Evolutionary conservation across 257 asterid species (phyloP), one percentile per base, ranked within the genome.

Genomic region (Capsicum baccatum): DNA sequence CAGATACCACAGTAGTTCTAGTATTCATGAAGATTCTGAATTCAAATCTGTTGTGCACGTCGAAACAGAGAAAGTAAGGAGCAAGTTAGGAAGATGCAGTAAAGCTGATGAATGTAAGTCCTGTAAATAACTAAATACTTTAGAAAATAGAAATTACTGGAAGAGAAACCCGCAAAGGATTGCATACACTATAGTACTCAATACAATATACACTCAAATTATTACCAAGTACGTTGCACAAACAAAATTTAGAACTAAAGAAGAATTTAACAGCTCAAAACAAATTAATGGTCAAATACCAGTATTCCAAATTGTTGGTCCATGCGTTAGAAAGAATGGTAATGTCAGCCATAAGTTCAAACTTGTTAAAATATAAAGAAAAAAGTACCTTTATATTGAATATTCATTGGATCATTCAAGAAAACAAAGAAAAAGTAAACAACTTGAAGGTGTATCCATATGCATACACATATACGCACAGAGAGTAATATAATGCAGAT

Each of bases 21-120:
- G 86, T 58, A 84, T 64, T 84, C 86, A 84, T 84, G 83, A 84
- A 84, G 86, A 84, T 79, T 12, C 79, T 47, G 79, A 64, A 10
- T 54, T 54, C 54, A 63, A 52, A 54, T 79, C 83, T 84, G 86
- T n/a, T 60, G 13, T 17, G 62, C 68, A 64, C 15, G 6, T 52
- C 2, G 5, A 55, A 66, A 82, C 35, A 11, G 14, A 66, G 50
- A 26, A 26, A 39, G 42, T 8, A 9, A 54, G 66, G 15, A 78
- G 50, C 50, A 78, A 33, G 66, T 78, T 78, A 54, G 66, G 50
- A 54, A 54, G 33, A 54, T 8, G 82, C 26, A 14, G 66, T 35
- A 42, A 69, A 78, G 82, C 8, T 17, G 64, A 15, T 17, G 64
- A 15, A 78, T 54, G 66, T 0, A 78, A 26, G 15, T 54, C 48